Percentiles rank a stretch among this genome's conserved stretches.
Evolutionary conservation across 208 protist genomes (phyloP).

Genomic region (Crithidia bombi): DNA sequence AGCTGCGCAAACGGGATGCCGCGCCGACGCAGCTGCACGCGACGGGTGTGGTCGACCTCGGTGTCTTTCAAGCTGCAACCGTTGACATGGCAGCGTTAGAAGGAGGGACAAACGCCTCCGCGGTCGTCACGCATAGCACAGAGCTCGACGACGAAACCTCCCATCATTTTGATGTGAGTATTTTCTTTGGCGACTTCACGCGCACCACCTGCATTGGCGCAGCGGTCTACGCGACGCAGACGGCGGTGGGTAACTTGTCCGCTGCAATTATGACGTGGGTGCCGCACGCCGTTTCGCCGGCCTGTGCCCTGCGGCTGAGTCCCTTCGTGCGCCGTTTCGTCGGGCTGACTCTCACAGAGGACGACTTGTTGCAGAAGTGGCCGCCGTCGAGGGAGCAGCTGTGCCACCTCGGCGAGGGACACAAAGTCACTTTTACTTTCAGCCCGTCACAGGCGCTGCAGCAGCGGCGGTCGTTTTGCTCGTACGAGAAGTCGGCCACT

Average conservation of each 20-base stretch:
- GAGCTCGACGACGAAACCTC: conserved; percentile 25
- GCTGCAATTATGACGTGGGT: conserved; percentile 8
- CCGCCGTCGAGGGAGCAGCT: conserved; percentile 5
- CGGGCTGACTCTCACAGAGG: not conserved
- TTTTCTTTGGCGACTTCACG: conserved; percentile 33
- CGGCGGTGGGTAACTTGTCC: conserved; percentile 15
- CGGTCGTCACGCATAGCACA: not conserved
- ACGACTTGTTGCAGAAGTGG: conserved; percentile 7
- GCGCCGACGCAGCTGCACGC: conserved; percentile 10
- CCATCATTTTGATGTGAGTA: conserved; percentile 8
- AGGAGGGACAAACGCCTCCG: not conserved
- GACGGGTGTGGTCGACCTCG: conserved; percentile 23
- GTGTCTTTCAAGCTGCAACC: conserved; percentile 16
- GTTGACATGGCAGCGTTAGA: conserved; percentile 3
- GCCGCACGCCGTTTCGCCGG: conserved; percentile 18
- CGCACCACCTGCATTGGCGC: conserved; percentile 18
- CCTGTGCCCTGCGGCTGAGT: conserved; percentile 25
- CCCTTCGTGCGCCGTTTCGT: not conserved
- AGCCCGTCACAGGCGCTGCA: conserved; percentile 3
- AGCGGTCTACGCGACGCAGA: conserved; percentile 18
- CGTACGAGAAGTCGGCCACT: conserved; percentile 2
- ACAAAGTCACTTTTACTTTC: conserved; percentile 21
- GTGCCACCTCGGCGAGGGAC: conserved; percentile 15
- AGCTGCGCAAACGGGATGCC: conserved; percentile 9
- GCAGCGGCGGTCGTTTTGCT: conserved; percentile 18